phyloP scores from a whole-genome alignment of 2,329 filamentous ascomycete species.

The Podosphaera aphanis region DNA sequence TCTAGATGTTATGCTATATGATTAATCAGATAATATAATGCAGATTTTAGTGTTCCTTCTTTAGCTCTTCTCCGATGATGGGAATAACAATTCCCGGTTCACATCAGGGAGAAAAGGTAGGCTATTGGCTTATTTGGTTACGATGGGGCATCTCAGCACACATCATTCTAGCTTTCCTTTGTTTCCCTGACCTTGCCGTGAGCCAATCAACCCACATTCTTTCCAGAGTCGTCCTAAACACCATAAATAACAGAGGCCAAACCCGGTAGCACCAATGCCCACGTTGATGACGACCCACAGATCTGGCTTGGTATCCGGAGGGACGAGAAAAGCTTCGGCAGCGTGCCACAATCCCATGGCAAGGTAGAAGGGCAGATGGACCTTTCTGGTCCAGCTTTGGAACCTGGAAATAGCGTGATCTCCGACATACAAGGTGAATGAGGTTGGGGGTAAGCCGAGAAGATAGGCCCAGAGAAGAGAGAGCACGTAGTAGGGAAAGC shows the following conservation, averaged over 20 bases:
- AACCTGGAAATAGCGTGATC: conserved; percentile 23
- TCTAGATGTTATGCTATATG: no score
- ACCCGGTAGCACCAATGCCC: conserved; percentile 62
- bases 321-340: conserved; percentile 39
- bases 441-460: conserved; percentile 62
- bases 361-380: conserved; percentile 57
- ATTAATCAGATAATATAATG: no score
- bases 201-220: conserved; percentile 23
- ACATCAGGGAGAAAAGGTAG: no score
- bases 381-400: conserved; percentile 34
- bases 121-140: no score
- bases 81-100: no score
- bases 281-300: conserved; percentile 88
- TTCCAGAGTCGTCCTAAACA: conserved; percentile 45
- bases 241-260: conserved; percentile 76
- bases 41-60: no score
- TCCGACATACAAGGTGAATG: conserved; percentile 42
- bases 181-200: conserved; percentile 7
- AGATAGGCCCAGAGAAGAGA: conserved; percentile 80
- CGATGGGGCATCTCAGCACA: no score
- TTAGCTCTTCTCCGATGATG: no score
- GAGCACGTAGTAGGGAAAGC: conserved; percentile 64
- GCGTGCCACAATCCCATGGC: conserved; percentile 66
- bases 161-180: conserved; percentile 7
- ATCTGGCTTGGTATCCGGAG: conserved; percentile 64